A percentile compares a stretch with the other conserved stretches of the same genome.
Conservation (phyloP, 331 rosid species). For the Acacia concinna region DNA sequence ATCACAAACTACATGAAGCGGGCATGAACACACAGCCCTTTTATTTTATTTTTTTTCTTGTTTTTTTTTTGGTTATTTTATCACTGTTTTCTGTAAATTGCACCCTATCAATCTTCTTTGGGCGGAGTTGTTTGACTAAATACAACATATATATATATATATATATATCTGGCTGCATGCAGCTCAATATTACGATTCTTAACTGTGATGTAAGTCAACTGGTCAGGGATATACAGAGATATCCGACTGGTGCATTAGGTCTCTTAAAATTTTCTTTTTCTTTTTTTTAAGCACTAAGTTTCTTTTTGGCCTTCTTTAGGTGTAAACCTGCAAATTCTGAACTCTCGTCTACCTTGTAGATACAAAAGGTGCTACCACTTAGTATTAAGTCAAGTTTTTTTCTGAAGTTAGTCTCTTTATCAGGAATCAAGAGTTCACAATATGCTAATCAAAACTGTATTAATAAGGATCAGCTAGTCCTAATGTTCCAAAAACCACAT, state of each 20-base stretch:
- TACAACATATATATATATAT: no score
- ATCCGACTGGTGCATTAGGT: neutral
- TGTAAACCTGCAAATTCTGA: neutral
- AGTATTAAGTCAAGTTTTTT: neutral
- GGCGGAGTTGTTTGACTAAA: neutral
- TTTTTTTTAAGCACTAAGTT: neutral
- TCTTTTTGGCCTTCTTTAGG: neutral
- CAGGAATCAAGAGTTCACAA: conserved; percentile 6
- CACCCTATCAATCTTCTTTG: neutral
- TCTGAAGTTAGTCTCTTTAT: neutral
- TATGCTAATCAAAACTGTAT: conserved; percentile 2
- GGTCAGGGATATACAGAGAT: neutral
- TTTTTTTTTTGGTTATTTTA: neutral
- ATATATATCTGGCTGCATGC: neutral
- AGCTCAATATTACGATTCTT: neutral
- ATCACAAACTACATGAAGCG: no score
- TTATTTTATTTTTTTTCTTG: neutral
- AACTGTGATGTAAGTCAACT: neutral
- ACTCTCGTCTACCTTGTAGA: neutral
- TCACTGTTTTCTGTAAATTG: neutral
- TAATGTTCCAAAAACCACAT: neutral
- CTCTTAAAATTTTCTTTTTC: neutral
- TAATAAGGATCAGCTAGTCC: neutral
- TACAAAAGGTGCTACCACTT: conserved; percentile 2
- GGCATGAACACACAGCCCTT: neutral